Conservation (phyloP, 2,329 filamentous ascomycete genomes). For the Neurospora crassa region DNA sequence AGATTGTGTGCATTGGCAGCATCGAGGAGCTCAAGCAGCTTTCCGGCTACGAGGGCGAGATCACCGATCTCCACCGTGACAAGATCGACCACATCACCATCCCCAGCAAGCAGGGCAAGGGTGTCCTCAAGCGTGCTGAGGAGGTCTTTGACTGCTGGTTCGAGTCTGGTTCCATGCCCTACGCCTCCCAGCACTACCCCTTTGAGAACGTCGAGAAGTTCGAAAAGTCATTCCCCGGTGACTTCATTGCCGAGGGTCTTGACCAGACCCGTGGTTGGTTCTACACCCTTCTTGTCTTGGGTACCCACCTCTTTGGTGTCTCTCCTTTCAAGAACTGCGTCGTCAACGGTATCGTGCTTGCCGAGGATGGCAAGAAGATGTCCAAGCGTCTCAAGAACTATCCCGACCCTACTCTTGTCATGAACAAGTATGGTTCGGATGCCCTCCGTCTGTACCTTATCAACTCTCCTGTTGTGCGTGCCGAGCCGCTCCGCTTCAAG, state of each 20-base stretch:
- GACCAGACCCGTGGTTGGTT: conserved; percentile 97
- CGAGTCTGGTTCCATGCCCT: conserved; percentile 93
- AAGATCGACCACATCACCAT: conserved; percentile 93
- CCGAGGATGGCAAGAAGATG: conserved; percentile 98
- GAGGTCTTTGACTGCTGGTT: conserved; percentile 96
- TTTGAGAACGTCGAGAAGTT: conserved; percentile 83
- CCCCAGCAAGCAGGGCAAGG: conserved; percentile 80
- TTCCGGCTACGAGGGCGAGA: conserved; percentile 74
- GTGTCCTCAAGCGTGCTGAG: conserved; percentile 66
- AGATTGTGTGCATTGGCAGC: conserved; percentile 79
- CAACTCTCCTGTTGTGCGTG: conserved; percentile 89
- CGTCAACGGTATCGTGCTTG: conserved; percentile 90
- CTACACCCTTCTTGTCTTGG: conserved; percentile 82
- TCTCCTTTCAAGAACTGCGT: conserved; percentile 92
- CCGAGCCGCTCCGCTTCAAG: conserved; percentile 84
- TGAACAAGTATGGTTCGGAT: conserved; percentile 83
- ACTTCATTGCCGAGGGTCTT: conserved; percentile 82
- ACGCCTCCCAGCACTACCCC: conserved; percentile 82
- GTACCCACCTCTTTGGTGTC: conserved; percentile 75
- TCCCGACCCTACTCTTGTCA: conserved; percentile 74
- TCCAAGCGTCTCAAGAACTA: conserved; percentile 96
- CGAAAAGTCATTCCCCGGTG: conserved; percentile 72
- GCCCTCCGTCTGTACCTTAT: conserved; percentile 91
- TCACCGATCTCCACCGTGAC: conserved; percentile 83
- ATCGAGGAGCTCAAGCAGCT: conserved; percentile 74